Evolutionary conservation across 106 monocot genomes (phyloP), one percentile per base, ranked within the genome.

Genomic region (Acorus calamus): DNA sequence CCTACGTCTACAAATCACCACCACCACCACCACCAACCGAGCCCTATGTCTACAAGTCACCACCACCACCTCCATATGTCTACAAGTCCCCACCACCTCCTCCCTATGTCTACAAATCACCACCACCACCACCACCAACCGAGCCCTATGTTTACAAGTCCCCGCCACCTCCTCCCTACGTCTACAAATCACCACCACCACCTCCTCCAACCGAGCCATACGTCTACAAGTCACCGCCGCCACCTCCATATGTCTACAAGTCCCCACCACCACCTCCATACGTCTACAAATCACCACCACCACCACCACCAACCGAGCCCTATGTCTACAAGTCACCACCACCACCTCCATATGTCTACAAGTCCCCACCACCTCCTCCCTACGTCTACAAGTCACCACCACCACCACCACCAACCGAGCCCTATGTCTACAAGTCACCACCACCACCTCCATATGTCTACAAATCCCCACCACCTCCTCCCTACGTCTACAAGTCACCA

Each of bases 11-110:
- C 47, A 60, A 55, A 55, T 66, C 66, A n/a, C 66, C 72, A n/a
- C 72, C 72, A 4, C 11, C 72, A 51, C 51, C 51, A 0, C 49
- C 56, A 9, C 56, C 64, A 11, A 3, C 49, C 52, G 28, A 28
- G 28, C 28, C 28, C 28, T 74, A 75, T 45, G 5, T 42, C 46
- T 71, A 75, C 60, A 67, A 57, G 10, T 72, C 80, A 6, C 68
- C 76, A 3, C 73, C 78, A 3, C 67, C 78, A 44, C 49, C 62
- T 4, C 6, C 14, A 56, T 28, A 28, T 28, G 28, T 28, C 68
- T 47, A 63, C 49, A 41, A 67, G 14, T 66, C 76, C 44, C 51
- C 64, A 3, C 63, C 72, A 2, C 64, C 72, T 5, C 64, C 64
- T 0, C 72, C 64, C 3, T 72, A 71, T 2, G 3, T 41, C 11